Base-by-base conservation (phyloP, 257 asterid species). In the Nicotiana paniculata region DNA sequence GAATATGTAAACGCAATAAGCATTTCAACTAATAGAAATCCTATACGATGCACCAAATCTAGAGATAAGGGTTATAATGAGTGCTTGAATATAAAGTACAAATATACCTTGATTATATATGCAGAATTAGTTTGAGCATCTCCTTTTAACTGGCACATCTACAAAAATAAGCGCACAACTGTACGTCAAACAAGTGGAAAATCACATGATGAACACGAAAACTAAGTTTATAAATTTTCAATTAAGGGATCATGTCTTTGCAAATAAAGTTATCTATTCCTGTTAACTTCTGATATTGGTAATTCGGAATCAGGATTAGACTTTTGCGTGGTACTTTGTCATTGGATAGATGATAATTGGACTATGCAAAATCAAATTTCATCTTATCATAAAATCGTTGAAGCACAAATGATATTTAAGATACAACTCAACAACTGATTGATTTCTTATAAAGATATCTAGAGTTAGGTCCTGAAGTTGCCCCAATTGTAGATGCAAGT, bases 81-180 rank as follows among this genome's bases (percentile, higher is more conserved):
- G 33, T 17, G 55, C 21, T 66, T 48, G 39, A 53, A 51, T 13
- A 17, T 67, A 68, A 30, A 81, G 18, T 65, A 74, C 65, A 67
- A 81, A 54, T 26, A 54, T 87, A 96, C 99, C 99, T 96, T 94
- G 79, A 94, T 84, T 85, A 92, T 43, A 86, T 91, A 96, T 79
- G 88, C 86, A 30, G 89, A 86, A 83, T 84, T 90, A 48, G 84
- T 86, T 72, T 82, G 92, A 82, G 81, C 55, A 65, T 86, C 93
- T 85, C 91, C 89, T 82, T 85, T 90, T 66, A 84, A 83, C 86
- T 88, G 92, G 79, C 82, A 89, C 77, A 79, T 88, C 98, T 92
- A 85, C 92, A 89, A 94, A 21, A 94, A 93, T 88, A 93, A 93
- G 92, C 84, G 91, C 88, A 93, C 86, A 89, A 91, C 96, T 93